A percentile compares a stretch with the other conserved stretches of the same genome.
Evolutionary conservation across 495 filamentous ascomycete genomes (phyloP).

Genomic region (Penicillium nucicola): DNA sequence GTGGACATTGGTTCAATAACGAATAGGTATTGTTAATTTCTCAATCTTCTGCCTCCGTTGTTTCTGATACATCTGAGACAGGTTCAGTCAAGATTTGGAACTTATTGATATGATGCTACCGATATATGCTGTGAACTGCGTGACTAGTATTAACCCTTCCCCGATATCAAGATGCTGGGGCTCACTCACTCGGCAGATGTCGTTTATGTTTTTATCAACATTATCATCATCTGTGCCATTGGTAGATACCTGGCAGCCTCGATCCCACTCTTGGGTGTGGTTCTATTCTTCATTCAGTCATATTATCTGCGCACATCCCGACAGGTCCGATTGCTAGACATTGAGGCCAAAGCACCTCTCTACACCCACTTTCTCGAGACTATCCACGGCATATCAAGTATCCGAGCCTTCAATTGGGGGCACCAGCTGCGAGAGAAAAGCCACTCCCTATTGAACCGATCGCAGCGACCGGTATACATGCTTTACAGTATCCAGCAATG

Average conservation of each 20-base stretch:
- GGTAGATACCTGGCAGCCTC: conserved; percentile 22
- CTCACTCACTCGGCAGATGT: too few species aligned
- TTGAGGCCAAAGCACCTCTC: conserved; percentile 57
- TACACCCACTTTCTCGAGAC: conserved; percentile 68
- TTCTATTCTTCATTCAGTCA: conserved; percentile 33
- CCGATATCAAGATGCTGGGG: too few species aligned
- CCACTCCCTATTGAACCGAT: conserved; percentile 57
- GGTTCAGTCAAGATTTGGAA: background rate
- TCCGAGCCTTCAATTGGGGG: conserved; percentile 64
- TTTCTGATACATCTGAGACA: background rate
- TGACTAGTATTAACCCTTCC: background rate
- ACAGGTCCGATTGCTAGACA: conserved; percentile 55
- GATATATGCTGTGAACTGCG: too few species aligned
- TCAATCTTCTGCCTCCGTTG: too few species aligned
- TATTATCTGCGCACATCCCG: conserved; percentile 60
- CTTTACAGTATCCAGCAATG: conserved; percentile 64
- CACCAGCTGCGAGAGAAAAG: conserved; percentile 16
- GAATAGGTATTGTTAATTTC: too few species aligned
- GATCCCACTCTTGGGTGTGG: background rate
- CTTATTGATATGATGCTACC: background rate
- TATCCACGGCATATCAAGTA: conserved; percentile 61
- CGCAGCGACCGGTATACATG: conserved; percentile 52
- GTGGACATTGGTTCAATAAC: background rate
- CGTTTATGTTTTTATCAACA: conserved; percentile 4
- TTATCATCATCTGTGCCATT: conserved; percentile 23